These are phyloP conservation scores for Naganishia randhawae DNA, from an alignment of 768 basidiomycete species.

Conservation along the genomic window DNA sequence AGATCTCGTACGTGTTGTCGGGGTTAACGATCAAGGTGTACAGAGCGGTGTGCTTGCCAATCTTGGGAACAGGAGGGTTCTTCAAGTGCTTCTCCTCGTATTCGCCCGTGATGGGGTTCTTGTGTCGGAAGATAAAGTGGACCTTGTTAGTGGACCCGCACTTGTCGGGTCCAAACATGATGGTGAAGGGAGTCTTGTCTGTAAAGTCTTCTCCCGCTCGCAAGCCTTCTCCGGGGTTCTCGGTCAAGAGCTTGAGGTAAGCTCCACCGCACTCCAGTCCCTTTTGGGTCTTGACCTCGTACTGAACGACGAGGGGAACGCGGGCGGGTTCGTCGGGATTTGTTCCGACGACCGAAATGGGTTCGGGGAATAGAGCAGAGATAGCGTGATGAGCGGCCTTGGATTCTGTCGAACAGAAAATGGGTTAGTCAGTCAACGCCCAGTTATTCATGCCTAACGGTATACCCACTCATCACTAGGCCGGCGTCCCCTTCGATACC, in stretches of 20 bases:
- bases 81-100: slow-evolving; percentile 95
- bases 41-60: slow-evolving; percentile 85
- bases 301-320: slow-evolving; percentile 82
- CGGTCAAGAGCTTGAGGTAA: slow-evolving; percentile 83
- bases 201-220: slow-evolving; percentile 51
- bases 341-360: slow-evolving; percentile 67
- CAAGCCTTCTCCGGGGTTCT: slow-evolving; percentile 43
- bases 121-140: slow-evolving; percentile 99
- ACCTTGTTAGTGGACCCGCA: slow-evolving; percentile 56
- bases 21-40: slow-evolving; percentile 92
- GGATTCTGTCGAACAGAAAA: slow-evolving; percentile 55
- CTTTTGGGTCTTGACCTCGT: slow-evolving; percentile 99
- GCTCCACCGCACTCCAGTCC: slow-evolving; percentile 99
- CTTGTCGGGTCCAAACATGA: slow-evolving; percentile 95
- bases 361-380: slow-evolving; percentile 76
- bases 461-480: slow-evolving; percentile 60
- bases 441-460: slow-evolving; percentile 6
- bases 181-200: slow-evolving; percentile 53
- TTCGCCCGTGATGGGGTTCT: slow-evolving; percentile 86
- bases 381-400: slow-evolving; percentile 99
- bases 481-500: slow-evolving; percentile 82
- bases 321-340: slow-evolving; percentile 12
- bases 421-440: not conserved
- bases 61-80: slow-evolving; percentile 72
- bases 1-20: slow-evolving; percentile 88